phyloP scores from a whole-genome alignment of 768 basidiomycete genomes.

The Chiua virens region DNA sequence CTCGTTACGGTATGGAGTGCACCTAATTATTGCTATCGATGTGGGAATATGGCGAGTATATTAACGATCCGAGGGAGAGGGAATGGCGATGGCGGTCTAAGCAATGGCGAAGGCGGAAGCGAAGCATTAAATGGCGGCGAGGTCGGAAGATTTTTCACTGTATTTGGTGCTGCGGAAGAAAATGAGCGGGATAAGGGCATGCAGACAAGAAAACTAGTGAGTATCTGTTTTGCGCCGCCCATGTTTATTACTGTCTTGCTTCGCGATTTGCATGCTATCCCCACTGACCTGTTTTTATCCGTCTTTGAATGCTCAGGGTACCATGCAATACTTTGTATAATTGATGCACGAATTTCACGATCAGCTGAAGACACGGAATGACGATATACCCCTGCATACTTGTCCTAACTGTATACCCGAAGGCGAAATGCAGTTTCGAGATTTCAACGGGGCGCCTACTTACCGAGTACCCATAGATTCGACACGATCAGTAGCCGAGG shows the following conservation, averaged over 20 bases:
- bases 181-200: slow-evolving; percentile 84
- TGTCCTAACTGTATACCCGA: too few relatives aligned
- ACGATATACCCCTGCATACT: too few relatives aligned
- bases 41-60: slow-evolving; percentile 91
- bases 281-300: not conserved
- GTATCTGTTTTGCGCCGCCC: slow-evolving; percentile 19
- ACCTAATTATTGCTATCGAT: slow-evolving; percentile 83
- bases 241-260: not conserved
- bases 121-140: slow-evolving; percentile 13
- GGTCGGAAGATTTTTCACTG: slow-evolving; percentile 61
- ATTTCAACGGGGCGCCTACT: too few relatives aligned
- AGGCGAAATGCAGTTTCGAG: too few relatives aligned
- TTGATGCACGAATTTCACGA: slow-evolving; percentile 8
- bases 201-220: slow-evolving; percentile 71
- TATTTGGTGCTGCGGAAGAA: slow-evolving; percentile 86
- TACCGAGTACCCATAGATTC: too few relatives aligned
- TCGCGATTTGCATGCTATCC: not conserved
- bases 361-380: not conserved
- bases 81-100: slow-evolving; percentile 25
- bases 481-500: too few relatives aligned
- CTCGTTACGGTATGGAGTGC: slow-evolving; percentile 95
- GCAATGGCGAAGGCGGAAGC: slow-evolving; percentile 1
- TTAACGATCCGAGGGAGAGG: slow-evolving; percentile 75
- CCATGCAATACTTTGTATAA: slow-evolving; percentile 42
- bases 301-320: slow-evolving; percentile 24